Evolutionary conservation across 2,329 filamentous ascomycete species (phyloP), one percentile per base, ranked within the genome.

Genomic region (Ophiostoma tasmaniense): DNA sequence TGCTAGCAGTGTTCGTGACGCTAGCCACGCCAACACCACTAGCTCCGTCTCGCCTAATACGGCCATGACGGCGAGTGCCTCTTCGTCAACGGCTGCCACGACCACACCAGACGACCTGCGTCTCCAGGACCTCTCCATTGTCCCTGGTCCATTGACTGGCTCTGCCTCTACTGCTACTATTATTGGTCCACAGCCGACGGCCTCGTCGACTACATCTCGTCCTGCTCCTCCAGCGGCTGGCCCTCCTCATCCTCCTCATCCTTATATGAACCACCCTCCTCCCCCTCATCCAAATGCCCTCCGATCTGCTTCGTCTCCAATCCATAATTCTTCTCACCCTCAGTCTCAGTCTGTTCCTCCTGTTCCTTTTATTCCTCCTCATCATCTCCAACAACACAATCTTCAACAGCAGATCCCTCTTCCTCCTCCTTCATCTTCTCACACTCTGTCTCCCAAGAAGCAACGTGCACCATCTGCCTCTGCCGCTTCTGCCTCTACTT

Each of bases 191-290:
- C 42, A 22, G 25, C 25, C 64, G 22, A 50, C 39, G 39, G 7
- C 64, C 25, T 25, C 64, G 39, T 30, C 64, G 30, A 64, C 61
- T 35, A 64, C 61, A 39, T 50, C 52, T 61, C n/a, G 50, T 55
- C 59, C 59, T 62, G 30, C 70, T 74, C 59, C 70, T 74, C 22
- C 25, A 2, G 52, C 66, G 25, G 35, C 33, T 71, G 30, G 66
- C 37, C 64, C 30, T 67, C 66, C 67, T 42, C 64, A 25, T 14
- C 39, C 69, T 62, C 59, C 59, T 62, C 59, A 33, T n/a, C 17
- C 17, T 33, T 64, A 64, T 64, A 64, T 64, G 61, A 39, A 64
- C 20, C 61, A 64, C n/a, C 33, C 61, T 64, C 61, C 33, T 37
- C 61, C 61, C 61, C 61, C 33, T 33, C 55, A 33, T 30, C 11